Evolutionary conservation across 2,329 filamentous ascomycete genomes (phyloP), one percentile per base, ranked within the genome.

Genomic region (Botryotinia calthae): DNA sequence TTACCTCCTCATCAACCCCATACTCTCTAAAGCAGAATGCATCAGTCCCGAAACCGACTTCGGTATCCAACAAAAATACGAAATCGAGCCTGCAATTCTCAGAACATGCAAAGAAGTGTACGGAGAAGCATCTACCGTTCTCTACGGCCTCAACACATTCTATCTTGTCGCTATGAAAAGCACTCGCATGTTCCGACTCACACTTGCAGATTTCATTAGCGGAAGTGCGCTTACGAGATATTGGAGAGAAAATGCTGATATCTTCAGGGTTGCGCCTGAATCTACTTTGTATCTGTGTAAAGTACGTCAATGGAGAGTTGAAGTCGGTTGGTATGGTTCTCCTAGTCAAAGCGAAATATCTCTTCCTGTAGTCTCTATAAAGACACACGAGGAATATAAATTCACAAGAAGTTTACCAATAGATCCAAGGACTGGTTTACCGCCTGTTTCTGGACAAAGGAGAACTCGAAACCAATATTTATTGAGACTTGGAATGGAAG

Each of bases 401-500:
- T 22, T n/a, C 14, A 28, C 31, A 2, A 34, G 28, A 28, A 4
- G 6, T 54, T 34, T 66, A 2, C 31, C 64, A 2, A 51, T 51
- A 1, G 31, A 66, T 40, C 46, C 63, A 10, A 46, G 63, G 1
- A 40, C 22, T 2, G 16, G 46, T 54, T n/a, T 66, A 20, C 46
- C 46, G 4, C 22, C 31, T 66, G 31, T 48, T 7, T 28, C 12
- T 9, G 44, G 64, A 4, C 46, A 10, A n/a, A 34, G 25, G 10
- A 40, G 46, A 34, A n/a, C 8, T 66, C 44, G 63, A 18, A 66
- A 51, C 12, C 63, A 66, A n/a, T 66, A 66, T 20, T n/a, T 66
- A 0, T 22, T 51, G 7, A 34, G 63, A 18, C 44, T 66, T 20
- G 28, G 6, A 16, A 18, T 0, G 25, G 6, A 51, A 4, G 44